Conservation (phyloP, 2,329 filamentous ascomycete genomes). For the Arachnomyces sp. region DNA sequence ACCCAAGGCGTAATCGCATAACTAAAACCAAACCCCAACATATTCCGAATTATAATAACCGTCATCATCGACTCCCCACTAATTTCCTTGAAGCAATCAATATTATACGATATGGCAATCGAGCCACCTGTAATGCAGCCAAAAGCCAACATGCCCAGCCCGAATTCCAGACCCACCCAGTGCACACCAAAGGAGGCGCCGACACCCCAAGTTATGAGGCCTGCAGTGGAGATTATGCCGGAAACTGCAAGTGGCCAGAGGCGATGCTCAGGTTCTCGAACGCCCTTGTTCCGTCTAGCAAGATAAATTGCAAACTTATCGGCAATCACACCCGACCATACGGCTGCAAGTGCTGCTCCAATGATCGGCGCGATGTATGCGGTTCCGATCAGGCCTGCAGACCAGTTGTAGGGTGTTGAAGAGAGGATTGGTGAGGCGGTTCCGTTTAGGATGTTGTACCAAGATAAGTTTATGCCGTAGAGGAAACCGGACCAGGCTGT, state of each 20-base stretch:
- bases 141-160: constrained; percentile 22
- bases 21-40: constrained; percentile 24
- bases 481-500: constrained; percentile 21
- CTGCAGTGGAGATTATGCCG: constrained; percentile 17
- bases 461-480: constrained; percentile 21
- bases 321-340: constrained; percentile 7
- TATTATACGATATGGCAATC: constrained; percentile 19
- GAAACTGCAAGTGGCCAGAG: constrained; percentile 23
- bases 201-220: constrained; percentile 21
- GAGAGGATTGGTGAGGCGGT: constrained; percentile 22
- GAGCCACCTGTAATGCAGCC: constrained; percentile 16
- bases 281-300: constrained; percentile 34
- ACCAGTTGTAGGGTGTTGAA: constrained; percentile 21
- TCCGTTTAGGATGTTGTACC: constrained; percentile 26
- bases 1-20: constrained; percentile 31
- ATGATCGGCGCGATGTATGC: constrained; percentile 20
- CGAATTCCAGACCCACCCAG: constrained; percentile 23
- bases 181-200: constrained; percentile 21
- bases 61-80: constrained; percentile 23
- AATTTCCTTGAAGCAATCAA: constrained; percentile 22
- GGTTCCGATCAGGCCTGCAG: constrained; percentile 18
- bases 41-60: constrained; percentile 34
- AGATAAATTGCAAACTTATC: constrained; percentile 25
- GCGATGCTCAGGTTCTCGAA: constrained; percentile 30
- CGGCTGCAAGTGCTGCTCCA: constrained; percentile 13